Evolutionary conservation across 176 grass and related monocot species (phyloP).

Genomic region (Juncus effusus): DNA sequence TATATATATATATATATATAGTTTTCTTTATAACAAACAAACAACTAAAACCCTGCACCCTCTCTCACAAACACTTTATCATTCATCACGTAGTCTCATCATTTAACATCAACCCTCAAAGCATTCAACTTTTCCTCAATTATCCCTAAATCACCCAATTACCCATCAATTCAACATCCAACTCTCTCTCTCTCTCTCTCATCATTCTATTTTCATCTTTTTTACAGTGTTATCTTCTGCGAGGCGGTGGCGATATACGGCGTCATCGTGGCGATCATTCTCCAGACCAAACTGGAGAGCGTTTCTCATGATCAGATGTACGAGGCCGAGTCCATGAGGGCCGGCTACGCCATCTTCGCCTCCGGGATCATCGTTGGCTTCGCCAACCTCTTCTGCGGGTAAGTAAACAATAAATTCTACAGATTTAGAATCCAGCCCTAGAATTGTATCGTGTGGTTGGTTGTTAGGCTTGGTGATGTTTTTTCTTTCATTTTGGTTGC

Average conservation of each 20-base stretch:
- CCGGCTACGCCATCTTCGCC: conserved; percentile 93
- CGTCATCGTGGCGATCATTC: conserved; percentile 96
- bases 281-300: conserved; percentile 97
- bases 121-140: no score
- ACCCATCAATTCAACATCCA: no score
- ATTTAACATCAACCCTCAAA: neutral
- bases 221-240: conserved; percentile 95
- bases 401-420: conserved; percentile 4
- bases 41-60: no score
- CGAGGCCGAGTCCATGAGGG: conserved; percentile 75
- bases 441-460: no score
- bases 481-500: conserved; percentile 16
- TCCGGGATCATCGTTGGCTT: conserved; percentile 95
- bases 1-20: no score
- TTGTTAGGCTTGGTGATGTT: conserved; percentile 10
- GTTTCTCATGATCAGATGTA: conserved; percentile 62
- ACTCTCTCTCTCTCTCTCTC: no score
- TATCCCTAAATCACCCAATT: conserved; percentile 3
- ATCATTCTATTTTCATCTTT: neutral
- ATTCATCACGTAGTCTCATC: no score
- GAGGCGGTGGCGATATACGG: conserved; percentile 99
- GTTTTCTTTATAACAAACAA: no score
- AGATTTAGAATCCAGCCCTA: no score
- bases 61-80: no score
- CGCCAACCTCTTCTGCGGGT: conserved; percentile 95